A percentile compares a stretch with the other conserved stretches of the same genome.
phyloP scores from a whole-genome alignment of 2,329 filamentous ascomycete species.

The Apiospora koreana region DNA sequence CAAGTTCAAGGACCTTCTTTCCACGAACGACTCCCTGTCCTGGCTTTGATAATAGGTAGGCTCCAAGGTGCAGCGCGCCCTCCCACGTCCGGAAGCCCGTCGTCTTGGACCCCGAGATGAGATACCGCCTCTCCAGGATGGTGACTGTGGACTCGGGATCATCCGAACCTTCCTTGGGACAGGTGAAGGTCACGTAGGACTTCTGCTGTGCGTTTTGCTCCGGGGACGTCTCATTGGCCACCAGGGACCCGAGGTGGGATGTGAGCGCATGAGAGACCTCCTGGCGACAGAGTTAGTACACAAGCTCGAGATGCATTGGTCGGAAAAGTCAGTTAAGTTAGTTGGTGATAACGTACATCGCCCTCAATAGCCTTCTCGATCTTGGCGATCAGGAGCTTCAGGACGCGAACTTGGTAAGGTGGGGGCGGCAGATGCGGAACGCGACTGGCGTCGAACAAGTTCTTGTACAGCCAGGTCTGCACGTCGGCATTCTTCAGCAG shows the following conservation, averaged over 20 bases:
- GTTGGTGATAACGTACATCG: neutral
- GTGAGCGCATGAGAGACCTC: slow-evolving; percentile 65
- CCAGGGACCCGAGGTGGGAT: slow-evolving; percentile 52
- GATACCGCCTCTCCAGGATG: slow-evolving; percentile 54
- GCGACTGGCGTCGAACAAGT: slow-evolving; percentile 55
- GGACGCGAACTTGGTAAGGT: slow-evolving; percentile 59
- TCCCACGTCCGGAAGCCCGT: slow-evolving; percentile 73
- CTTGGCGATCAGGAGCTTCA: slow-evolving; percentile 55
- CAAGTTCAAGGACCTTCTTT: slow-evolving; percentile 63
- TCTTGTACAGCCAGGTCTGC: slow-evolving; percentile 46
- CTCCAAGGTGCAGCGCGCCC: slow-evolving; percentile 63
- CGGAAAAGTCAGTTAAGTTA: too few relatives aligned
- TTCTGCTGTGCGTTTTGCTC: slow-evolving; percentile 50
- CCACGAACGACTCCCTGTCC: slow-evolving; percentile 48
- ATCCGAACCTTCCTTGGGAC: slow-evolving; percentile 28
- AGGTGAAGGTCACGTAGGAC: slow-evolving; percentile 62
- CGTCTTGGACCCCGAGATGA: slow-evolving; percentile 58
- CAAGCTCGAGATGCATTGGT: too few relatives aligned
- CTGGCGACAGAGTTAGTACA: slow-evolving; percentile 37
- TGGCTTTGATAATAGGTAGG: slow-evolving; percentile 51
- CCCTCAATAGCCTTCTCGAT: neutral
- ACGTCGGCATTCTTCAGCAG: slow-evolving; percentile 28
- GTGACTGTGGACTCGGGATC: slow-evolving; percentile 42
- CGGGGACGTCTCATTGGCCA: slow-evolving; percentile 40
- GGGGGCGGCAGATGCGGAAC: slow-evolving; percentile 53